Base-by-base conservation (phyloP, 129 eudicot genomes). In the Escallonia herrerae region DNA sequence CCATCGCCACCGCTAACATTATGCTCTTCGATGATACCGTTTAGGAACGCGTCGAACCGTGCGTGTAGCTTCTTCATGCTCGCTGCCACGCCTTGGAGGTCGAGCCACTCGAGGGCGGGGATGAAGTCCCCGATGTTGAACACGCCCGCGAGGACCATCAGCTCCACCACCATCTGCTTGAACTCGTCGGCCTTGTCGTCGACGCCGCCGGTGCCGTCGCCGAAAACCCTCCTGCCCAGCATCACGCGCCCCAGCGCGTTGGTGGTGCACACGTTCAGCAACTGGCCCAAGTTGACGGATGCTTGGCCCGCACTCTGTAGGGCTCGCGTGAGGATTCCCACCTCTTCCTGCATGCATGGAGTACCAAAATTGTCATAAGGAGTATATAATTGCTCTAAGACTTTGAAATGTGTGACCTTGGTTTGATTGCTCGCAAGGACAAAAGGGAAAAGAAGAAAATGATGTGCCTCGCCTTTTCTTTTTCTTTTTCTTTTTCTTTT, bases 111-210 rank as follows among this genome's bases (percentile, higher is more conserved):
- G 9, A 93, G 86, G 12, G 76, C 64, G 5, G 96, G 98, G 7
- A 93, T 84, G 51, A 88, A 93, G 33, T 93, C 98, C 0, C 96
- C 96, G 5, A 93, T 55, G 78, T 93, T 88, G 63, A 93, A 93
- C 7, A 74, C 98, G 8, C 98, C 98, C 8, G 90, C 91, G 43
- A 88, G 63, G 13, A 61, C 83, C 96, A 83, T 93, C 49, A 89
- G 12, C 80, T 93, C 96, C 67, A 83, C 87, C 70, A 93, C 96
- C 98, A 93, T 93, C n/a, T 70, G 73, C 57, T 89, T 93, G 65
- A 93, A 93, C 71, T 88, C 98, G 43, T 83, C 86, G 10, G 98
- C 85, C 64, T 85, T 79, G 0, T 61, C 50, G 41, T 85, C 90
- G 5, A n/a, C 78, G 4, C 77, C 76, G 0, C 73, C 82, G 47